A percentile compares a stretch with the other conserved stretches of the same genome.
Evolutionary conservation across 2,329 filamentous ascomycete species (phyloP).

Genomic region (Arthrobotrys pseudoclavata): DNA sequence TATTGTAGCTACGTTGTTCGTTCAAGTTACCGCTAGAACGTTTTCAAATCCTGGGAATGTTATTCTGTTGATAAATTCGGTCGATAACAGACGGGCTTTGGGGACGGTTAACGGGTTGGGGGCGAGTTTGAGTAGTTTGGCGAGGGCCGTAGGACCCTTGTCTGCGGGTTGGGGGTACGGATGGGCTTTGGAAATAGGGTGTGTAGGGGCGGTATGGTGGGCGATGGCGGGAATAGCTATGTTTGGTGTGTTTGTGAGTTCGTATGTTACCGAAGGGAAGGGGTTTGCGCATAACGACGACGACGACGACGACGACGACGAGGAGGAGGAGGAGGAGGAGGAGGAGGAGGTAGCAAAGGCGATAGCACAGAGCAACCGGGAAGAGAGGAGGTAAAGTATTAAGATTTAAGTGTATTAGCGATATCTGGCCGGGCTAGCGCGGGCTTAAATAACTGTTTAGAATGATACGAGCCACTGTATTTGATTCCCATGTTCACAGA

Average conservation of each 20-base stretch:
- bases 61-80: constrained; percentile 74
- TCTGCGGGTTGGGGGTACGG: constrained; percentile 70
- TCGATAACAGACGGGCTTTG: constrained; percentile 72
- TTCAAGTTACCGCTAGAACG: constrained; percentile 81
- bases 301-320: too few species aligned
- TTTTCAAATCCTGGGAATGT: constrained; percentile 75
- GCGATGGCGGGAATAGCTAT: constrained; percentile 64
- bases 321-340: constrained; percentile 49
- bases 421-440: neutral
- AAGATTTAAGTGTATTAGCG: neutral
- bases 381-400: neutral
- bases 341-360: constrained; percentile 38
- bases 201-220: constrained; percentile 70
- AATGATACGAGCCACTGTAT: too few species aligned
- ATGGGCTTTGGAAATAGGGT: constrained; percentile 68
- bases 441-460: too few species aligned
- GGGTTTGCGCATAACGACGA: constrained; percentile 57
- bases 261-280: constrained; percentile 61
- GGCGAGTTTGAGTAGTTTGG: constrained; percentile 69
- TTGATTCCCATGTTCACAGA: too few species aligned
- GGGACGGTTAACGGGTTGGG: constrained; percentile 73
- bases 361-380: neutral
- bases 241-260: constrained; percentile 62
- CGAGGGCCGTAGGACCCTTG: constrained; percentile 70
- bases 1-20: constrained; percentile 74